Conservation (phyloP, 1,284 basidiomycete genomes). For the Ustilago nuda region DNA sequence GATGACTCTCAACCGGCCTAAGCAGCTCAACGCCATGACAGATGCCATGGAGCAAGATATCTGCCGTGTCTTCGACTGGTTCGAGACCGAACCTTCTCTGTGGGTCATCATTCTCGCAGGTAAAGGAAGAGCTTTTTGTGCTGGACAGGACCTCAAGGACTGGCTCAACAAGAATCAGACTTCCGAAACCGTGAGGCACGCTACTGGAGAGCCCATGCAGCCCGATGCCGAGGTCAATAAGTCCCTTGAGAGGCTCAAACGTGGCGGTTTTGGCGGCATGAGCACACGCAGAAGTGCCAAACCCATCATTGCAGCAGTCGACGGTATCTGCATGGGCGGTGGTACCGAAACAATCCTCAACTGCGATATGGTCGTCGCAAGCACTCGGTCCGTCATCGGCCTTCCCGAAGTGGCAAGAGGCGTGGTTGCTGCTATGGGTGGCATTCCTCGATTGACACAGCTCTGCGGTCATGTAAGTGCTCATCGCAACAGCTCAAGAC, state of each 20-base stretch:
- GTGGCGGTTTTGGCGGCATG: slow-evolving; percentile 81
- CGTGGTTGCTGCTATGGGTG: slow-evolving; percentile 80
- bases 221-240: slow-evolving; percentile 33
- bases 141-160: slow-evolving; percentile 69
- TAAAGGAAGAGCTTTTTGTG: slow-evolving; percentile 81
- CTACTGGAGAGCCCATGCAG: slow-evolving; percentile 44
- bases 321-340: slow-evolving; percentile 83
- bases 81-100: slow-evolving; percentile 78
- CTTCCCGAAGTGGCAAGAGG: slow-evolving; percentile 85
- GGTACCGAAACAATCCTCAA: slow-evolving; percentile 83
- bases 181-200: slow-evolving; percentile 24
- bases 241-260: slow-evolving; percentile 32
- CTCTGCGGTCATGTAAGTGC: slow-evolving; percentile 56
- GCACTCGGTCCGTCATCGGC: slow-evolving; percentile 78
- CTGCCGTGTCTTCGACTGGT: slow-evolving; percentile 77
- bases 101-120: slow-evolving; percentile 85
- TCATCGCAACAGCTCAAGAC: neutral
- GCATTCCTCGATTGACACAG: slow-evolving; percentile 71
- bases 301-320: slow-evolving; percentile 84
- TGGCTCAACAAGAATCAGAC: slow-evolving; percentile 48
- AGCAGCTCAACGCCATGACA: slow-evolving; percentile 79
- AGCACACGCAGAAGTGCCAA: slow-evolving; percentile 77
- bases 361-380: slow-evolving; percentile 84
- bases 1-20: slow-evolving; percentile 80
- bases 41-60: slow-evolving; percentile 74